These are phyloP conservation scores for Thraustochytrium striatum DNA, from an alignment of 352 stramenopile species.

Conservation along the genomic window DNA sequence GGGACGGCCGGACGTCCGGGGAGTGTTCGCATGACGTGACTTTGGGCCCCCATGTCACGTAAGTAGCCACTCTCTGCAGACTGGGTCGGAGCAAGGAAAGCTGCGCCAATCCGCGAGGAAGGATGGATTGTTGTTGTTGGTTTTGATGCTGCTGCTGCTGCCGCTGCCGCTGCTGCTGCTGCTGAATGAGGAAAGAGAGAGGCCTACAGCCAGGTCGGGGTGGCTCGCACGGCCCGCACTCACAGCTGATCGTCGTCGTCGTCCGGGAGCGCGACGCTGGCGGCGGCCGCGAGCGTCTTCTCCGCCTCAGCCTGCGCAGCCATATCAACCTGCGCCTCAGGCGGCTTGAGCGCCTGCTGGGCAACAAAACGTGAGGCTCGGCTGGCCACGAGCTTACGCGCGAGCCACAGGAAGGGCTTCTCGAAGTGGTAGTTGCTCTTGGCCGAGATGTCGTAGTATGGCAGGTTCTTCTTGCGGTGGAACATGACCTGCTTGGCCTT, in stretches of 20 bases:
- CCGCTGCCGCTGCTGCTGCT: too few species aligned
- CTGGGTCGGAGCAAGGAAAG: too few species aligned
- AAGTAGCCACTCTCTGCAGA: too few species aligned
- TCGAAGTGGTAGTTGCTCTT: constrained; percentile 99
- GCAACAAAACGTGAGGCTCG: constrained; percentile 97
- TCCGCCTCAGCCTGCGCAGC: constrained; percentile 86
- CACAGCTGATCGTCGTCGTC: constrained; percentile 81
- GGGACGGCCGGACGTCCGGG: too few species aligned
- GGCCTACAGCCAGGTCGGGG: too few species aligned
- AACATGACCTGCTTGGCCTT: constrained; percentile 99
- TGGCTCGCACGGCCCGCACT: too few species aligned
- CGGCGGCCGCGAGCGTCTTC: constrained; percentile 76
- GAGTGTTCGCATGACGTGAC: too few species aligned
- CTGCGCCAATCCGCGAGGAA: too few species aligned
- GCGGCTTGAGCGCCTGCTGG: constrained; percentile 87
- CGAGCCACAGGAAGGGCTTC: constrained; percentile 99
- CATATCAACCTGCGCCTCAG: constrained; percentile 91
- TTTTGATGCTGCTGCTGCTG: too few species aligned
- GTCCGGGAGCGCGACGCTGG: constrained; percentile 87
- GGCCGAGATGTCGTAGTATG: constrained; percentile 99
- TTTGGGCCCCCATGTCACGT: too few species aligned
- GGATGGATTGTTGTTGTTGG: too few species aligned
- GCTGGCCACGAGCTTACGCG: constrained; percentile 96
- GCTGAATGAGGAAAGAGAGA: too few species aligned
- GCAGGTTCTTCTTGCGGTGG: constrained; percentile 97